Conservation (phyloP, 2,329 filamentous ascomycete genomes). For the Byssochlamys sp. region DNA sequence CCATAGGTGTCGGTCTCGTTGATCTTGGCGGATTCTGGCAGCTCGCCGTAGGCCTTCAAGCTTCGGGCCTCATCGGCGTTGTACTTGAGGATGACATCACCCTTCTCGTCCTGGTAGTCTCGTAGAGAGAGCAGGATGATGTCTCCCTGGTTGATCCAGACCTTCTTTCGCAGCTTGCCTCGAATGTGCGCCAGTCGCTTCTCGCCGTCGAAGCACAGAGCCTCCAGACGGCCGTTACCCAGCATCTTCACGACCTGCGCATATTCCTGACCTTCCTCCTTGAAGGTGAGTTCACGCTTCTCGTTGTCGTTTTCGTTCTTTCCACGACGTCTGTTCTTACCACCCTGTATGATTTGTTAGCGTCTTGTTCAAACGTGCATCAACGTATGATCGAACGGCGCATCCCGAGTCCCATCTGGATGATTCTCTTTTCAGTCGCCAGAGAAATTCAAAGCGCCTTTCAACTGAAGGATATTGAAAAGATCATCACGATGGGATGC, state of each 20-base stretch:
- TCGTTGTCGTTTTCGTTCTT: slow-evolving; percentile 99
- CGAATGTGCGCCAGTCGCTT: slow-evolving; percentile 78
- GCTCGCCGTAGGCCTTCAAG: slow-evolving; percentile 92
- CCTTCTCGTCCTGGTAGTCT: slow-evolving; percentile 90
- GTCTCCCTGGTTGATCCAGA: slow-evolving; percentile 98
- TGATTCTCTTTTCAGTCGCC: neutral
- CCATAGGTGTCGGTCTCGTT: slow-evolving; percentile 93
- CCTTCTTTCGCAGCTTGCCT: slow-evolving; percentile 98
- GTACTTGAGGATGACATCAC: slow-evolving; percentile 91
- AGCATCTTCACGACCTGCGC: slow-evolving; percentile 92
- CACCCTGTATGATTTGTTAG: slow-evolving; percentile 55
- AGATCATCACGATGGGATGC: slow-evolving; percentile 6
- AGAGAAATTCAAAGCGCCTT: neutral
- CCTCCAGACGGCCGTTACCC: slow-evolving; percentile 86
- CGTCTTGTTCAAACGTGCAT: slow-evolving; percentile 4
- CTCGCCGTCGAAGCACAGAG: slow-evolving; percentile 87
- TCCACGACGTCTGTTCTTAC: slow-evolving; percentile 95
- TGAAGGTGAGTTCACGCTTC: slow-evolving; percentile 97
- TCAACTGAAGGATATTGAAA: neutral
- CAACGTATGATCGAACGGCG: neutral
- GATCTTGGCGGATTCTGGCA: slow-evolving; percentile 97
- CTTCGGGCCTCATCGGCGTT: slow-evolving; percentile 87
- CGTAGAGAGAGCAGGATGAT: slow-evolving; percentile 81
- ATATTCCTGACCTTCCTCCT: slow-evolving; percentile 91
- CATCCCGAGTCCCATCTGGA: neutral